phyloP scores from a whole-genome alignment of 768 basidiomycete species.

The Suillus sp. region DNA sequence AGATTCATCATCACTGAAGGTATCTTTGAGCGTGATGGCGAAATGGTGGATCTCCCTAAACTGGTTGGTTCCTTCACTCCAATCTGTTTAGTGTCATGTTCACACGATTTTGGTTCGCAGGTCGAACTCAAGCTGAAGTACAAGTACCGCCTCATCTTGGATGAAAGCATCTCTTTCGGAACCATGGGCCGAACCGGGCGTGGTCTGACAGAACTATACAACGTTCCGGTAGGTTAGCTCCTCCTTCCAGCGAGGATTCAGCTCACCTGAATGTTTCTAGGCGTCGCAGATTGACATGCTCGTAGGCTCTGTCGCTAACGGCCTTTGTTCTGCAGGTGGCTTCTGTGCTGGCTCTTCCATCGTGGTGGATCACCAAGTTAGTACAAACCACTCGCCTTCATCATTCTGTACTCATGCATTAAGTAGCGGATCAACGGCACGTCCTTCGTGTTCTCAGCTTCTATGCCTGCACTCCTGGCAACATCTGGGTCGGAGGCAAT shows the following conservation, averaged over 20 bases:
- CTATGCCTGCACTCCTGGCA: slow-evolving; percentile 87
- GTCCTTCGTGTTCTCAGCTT: slow-evolving; percentile 94
- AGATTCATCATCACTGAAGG: slow-evolving; percentile 97
- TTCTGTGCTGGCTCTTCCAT: slow-evolving; percentile 90
- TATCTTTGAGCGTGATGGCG: slow-evolving; percentile 93
- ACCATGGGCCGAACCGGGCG: slow-evolving; percentile 91
- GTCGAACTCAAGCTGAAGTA: slow-evolving; percentile 93
- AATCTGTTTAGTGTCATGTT: background rate
- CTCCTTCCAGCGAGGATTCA: background rate
- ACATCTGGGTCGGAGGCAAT: slow-evolving; percentile 88
- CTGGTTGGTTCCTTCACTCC: slow-evolving; percentile 55
- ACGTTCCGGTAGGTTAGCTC: slow-evolving; percentile 70
- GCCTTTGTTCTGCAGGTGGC: slow-evolving; percentile 82
- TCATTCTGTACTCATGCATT: background rate
- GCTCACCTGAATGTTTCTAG: slow-evolving; percentile 37
- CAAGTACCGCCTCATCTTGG: slow-evolving; percentile 93
- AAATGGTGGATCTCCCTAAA: slow-evolving; percentile 89
- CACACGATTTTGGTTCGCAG: slow-evolving; percentile 40
- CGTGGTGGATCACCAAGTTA: slow-evolving; percentile 87
- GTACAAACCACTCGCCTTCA: slow-evolving; percentile 6
- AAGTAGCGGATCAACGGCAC: slow-evolving; percentile 90
- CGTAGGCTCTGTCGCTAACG: slow-evolving; percentile 86
- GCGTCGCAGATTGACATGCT: slow-evolving; percentile 92
- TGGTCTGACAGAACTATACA: slow-evolving; percentile 92
- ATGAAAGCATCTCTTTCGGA: slow-evolving; percentile 94